These are phyloP conservation scores for Ilex paraguariensis DNA, from an alignment of 305 asterid genomes.

Conservation along the genomic window DNA sequence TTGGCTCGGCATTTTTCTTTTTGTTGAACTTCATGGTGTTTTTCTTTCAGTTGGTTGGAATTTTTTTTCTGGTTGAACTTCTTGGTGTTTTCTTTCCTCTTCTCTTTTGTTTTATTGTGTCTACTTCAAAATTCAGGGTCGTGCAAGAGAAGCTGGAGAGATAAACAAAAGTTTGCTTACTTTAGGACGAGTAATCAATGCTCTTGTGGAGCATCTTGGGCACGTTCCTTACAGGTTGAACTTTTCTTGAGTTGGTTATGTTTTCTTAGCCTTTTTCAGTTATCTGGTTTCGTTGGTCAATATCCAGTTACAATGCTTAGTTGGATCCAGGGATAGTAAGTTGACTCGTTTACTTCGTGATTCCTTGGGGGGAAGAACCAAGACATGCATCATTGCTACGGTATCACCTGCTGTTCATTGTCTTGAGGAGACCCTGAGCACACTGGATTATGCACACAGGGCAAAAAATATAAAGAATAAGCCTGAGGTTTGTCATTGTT, in stretches of 20 bases:
- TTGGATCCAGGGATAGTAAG: conserved; percentile 69
- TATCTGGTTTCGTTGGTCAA: too few relatives aligned
- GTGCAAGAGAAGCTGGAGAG: conserved; percentile 97
- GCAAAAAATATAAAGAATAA: conserved; percentile 80
- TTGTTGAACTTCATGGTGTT: too few relatives aligned
- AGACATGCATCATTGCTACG: conserved; percentile 88
- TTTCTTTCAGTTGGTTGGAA: too few relatives aligned
- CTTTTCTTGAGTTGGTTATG: conserved; percentile 1
- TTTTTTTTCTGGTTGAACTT: too few relatives aligned
- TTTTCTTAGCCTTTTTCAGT: background rate
- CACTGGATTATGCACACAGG: conserved; percentile 83
- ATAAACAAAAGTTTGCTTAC: conserved; percentile 91
- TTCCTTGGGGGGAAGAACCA: conserved; percentile 90
- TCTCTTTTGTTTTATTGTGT: background rate
- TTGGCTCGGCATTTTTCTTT: too few relatives aligned
- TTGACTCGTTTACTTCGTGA: conserved; percentile 87
- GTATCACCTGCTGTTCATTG: conserved; percentile 93
- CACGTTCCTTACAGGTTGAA: conserved; percentile 78
- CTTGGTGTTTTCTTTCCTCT: background rate
- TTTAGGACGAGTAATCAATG: conserved; percentile 80
- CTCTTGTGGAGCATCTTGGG: conserved; percentile 90
- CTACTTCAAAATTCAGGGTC: conserved; percentile 40
- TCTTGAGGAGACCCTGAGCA: conserved; percentile 86
- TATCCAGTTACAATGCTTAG: background rate
- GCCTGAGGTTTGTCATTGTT: conserved; percentile 53